A percentile compares a stretch with the other conserved stretches of the same genome.
Evolutionary conservation across 2,329 filamentous ascomycete species (phyloP).

Genomic region (Sclerotinia sclerotiorum): DNA sequence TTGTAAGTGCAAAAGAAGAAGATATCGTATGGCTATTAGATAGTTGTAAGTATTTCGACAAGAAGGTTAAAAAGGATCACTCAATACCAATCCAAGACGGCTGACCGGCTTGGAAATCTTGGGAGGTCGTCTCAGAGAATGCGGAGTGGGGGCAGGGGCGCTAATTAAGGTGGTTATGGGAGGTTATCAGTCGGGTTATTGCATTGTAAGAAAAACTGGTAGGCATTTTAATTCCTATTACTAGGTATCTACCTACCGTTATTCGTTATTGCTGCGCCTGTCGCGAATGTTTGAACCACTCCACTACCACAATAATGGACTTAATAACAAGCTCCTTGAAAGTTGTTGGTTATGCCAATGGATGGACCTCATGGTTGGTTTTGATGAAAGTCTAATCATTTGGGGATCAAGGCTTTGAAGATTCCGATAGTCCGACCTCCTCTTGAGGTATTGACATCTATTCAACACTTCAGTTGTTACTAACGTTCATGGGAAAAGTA

Average conservation of each 20-base stretch:
- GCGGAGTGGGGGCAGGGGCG: conserved; percentile 20
- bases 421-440: conserved; percentile 1
- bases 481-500: too few relatives aligned
- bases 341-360: not conserved
- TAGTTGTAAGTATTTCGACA: not conserved
- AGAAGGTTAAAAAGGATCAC: not conserved
- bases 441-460: too few relatives aligned
- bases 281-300: not conserved
- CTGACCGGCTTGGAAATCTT: not conserved
- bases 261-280: not conserved
- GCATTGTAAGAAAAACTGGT: not conserved
- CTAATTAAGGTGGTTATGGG: not conserved
- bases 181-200: not conserved
- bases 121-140: conserved; percentile 21
- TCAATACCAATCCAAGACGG: conserved; percentile 5
- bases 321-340: too few relatives aligned
- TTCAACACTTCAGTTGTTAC: not conserved
- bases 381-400: not conserved
- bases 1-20: not conserved
- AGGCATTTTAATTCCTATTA: not conserved
- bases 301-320: not conserved
- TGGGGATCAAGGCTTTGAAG: not conserved
- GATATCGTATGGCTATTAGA: not conserved
- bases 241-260: too few relatives aligned
- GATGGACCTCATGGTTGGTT: not conserved